These are phyloP conservation scores for Ophiostoma sp. DNA, from an alignment of 2,329 filamentous ascomycete species.

Conservation along the genomic window DNA sequence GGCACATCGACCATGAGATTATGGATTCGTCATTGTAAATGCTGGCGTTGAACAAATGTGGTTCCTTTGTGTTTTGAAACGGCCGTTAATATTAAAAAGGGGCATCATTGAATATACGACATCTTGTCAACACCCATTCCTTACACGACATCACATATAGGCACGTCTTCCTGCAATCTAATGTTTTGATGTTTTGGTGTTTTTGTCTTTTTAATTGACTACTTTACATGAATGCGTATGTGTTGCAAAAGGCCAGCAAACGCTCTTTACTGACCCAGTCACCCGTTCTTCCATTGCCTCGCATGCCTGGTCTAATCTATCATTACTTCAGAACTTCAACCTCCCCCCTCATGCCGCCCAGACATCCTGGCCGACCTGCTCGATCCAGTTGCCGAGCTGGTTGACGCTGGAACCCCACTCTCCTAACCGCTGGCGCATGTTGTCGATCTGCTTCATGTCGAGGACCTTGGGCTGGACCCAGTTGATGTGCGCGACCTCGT, in stretches of 20 bases:
- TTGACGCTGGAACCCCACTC: slow-evolving; percentile 98
- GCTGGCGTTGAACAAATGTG: background rate
- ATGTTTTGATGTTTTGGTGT: background rate
- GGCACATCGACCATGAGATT: too few species aligned
- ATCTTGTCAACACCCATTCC: too few species aligned
- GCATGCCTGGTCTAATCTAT: background rate
- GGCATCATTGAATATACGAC: too few species aligned
- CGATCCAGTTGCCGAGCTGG: slow-evolving; percentile 95
- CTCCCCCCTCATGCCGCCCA: slow-evolving; percentile 69
- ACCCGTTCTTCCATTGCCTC: background rate
- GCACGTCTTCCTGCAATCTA: too few species aligned
- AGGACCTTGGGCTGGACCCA: slow-evolving; percentile 99
- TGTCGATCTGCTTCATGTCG: slow-evolving; percentile 91
- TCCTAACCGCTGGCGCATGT: slow-evolving; percentile 81
- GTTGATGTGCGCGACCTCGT: slow-evolving; percentile 88
- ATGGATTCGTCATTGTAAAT: background rate
- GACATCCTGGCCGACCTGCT: slow-evolving; percentile 88
- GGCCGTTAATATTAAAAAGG: background rate
- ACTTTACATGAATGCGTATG: slow-evolving; percentile 9
- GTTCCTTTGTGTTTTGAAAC: background rate
- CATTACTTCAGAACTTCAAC: background rate
- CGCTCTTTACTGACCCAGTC: background rate
- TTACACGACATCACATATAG: too few species aligned
- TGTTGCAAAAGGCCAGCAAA: background rate
- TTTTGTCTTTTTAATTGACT: slow-evolving; percentile 10